Evolutionary conservation across 768 basidiomycete genomes (phyloP), one percentile per base, ranked within the genome.

Genomic region (Pholiota microspora): DNA sequence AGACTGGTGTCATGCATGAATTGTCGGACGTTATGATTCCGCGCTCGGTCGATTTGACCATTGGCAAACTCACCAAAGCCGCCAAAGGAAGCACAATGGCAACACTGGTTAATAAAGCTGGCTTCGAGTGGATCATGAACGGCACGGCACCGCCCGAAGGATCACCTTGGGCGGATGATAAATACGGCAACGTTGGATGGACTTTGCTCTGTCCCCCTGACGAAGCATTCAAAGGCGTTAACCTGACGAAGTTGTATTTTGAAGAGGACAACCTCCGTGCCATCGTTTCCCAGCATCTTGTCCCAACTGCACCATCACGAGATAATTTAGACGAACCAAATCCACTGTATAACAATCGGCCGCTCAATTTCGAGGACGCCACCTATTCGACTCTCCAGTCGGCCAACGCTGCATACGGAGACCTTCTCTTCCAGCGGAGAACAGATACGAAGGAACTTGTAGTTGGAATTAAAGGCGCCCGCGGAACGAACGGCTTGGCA

Each of bases 201-300:
- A 96, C 94, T 1, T 69, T 99, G 3, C 77, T 99, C 18, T 94
- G 91, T 60, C 97, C 97, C 2, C 83, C 85, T 5, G 97, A 99
- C 64, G 87, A 89, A 54, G 94, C 96, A 0, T 97, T 98, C 79
- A 88, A 93, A 66, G 73, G 81, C 18, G 72, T 89, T 68, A 95
- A 98, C 72, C 70, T 98, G 54, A 94, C 94, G 0, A 68, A 71
- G 55, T 69, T 94, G 21, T 86, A 85, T 58, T 78, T 77, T 24
- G 79, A 92, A 63, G 55, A 70, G 9, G 76, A 81, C 2, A 63
- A 62, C 6, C 73, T 92, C 45, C 78, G 76, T 49, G 73, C 67
- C 7, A 80, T 93, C 23, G 88, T 92, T 55, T 71, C 78, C 42
- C 92, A 94, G 64, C 92, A 92, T 69, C 77, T 93, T 47, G 82